Evolutionary conservation across 2,329 filamentous ascomycete species (phyloP).

Genomic region (Orbilia javanica): DNA sequence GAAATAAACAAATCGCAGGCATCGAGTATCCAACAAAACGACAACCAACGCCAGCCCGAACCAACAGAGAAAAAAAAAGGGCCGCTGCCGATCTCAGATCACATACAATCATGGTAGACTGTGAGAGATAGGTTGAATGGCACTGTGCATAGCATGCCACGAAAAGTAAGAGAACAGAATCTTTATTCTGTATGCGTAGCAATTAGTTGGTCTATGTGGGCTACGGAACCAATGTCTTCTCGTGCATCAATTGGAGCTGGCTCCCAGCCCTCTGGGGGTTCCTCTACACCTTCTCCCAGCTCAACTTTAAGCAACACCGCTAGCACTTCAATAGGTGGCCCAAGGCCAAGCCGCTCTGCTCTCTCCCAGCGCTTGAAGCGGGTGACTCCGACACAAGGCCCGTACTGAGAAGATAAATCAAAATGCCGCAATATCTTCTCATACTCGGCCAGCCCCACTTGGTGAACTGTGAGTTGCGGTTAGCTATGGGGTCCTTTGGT

Average conservation of each 20-base stretch:
- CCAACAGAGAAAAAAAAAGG: background rate
- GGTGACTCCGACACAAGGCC: conserved; percentile 87
- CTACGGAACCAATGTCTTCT: conserved; percentile 34
- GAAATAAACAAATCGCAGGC: background rate
- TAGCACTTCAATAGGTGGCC: conserved; percentile 89
- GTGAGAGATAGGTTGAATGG: background rate
- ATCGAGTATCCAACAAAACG: background rate
- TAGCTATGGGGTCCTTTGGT: background rate
- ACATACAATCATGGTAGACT: background rate
- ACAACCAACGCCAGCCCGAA: background rate
- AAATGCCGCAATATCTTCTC: conserved; percentile 94
- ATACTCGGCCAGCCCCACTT: conserved; percentile 76
- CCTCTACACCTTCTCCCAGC: conserved; percentile 4
- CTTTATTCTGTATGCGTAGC: conserved; percentile 38
- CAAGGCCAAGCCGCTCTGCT: conserved; percentile 83
- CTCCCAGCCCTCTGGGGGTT: conserved; percentile 33
- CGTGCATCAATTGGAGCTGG: conserved; percentile 8
- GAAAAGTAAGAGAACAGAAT: background rate
- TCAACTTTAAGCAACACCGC: conserved; percentile 83
- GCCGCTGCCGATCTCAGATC: background rate
- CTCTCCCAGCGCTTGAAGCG: conserved; percentile 88
- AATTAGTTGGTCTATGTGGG: conserved; percentile 36
- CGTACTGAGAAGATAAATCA: conserved; percentile 90
- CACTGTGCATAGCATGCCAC: background rate
- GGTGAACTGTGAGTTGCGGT: conserved; percentile 73